Evolutionary conservation across 108 stramenopile genomes (phyloP).

Genomic region (Asterionellopsis glacialis): DNA sequence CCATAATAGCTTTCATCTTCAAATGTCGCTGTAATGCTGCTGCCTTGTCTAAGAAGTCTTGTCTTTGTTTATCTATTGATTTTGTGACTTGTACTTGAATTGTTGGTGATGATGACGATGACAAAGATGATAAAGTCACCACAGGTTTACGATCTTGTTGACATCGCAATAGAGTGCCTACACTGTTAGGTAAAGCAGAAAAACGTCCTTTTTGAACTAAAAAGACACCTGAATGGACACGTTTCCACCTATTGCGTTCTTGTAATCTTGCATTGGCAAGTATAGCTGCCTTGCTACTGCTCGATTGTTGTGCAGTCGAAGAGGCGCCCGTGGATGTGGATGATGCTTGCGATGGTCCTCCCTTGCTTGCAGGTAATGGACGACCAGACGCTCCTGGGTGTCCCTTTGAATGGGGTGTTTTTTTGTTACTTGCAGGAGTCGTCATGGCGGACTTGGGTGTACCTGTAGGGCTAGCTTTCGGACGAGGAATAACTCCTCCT

Average conservation of each 20-base stretch:
- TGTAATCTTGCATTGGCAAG: constrained; percentile 13
- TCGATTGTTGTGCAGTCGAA: too few species aligned
- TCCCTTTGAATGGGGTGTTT: too few species aligned
- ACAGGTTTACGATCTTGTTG: not conserved
- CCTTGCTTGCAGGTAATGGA: too few species aligned
- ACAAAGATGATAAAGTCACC: not conserved
- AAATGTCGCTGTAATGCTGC: constrained; percentile 2
- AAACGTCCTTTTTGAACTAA: constrained; percentile 47
- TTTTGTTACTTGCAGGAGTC: too few species aligned
- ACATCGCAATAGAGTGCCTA: constrained; percentile 18
- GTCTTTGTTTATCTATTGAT: too few species aligned
- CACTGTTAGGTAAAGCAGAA: constrained; percentile 18
- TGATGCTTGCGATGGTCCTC: too few species aligned
- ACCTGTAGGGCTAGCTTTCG: too few species aligned
- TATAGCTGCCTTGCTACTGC: too few species aligned
- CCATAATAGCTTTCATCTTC: not conserved
- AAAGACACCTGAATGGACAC: constrained; percentile 44
- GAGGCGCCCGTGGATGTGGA: constrained; percentile 1
- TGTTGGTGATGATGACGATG: not conserved
- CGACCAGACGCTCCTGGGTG: too few species aligned
- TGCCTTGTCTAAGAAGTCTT: not conserved
- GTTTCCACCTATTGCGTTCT: constrained; percentile 42
- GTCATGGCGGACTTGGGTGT: too few species aligned
- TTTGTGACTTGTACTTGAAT: not conserved
- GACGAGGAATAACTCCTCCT: too few species aligned